Percentiles rank a stretch among this genome's conserved stretches.
phyloP scores from a whole-genome alignment of 2,329 filamentous ascomycete species.

The Aspergillus sp. region DNA sequence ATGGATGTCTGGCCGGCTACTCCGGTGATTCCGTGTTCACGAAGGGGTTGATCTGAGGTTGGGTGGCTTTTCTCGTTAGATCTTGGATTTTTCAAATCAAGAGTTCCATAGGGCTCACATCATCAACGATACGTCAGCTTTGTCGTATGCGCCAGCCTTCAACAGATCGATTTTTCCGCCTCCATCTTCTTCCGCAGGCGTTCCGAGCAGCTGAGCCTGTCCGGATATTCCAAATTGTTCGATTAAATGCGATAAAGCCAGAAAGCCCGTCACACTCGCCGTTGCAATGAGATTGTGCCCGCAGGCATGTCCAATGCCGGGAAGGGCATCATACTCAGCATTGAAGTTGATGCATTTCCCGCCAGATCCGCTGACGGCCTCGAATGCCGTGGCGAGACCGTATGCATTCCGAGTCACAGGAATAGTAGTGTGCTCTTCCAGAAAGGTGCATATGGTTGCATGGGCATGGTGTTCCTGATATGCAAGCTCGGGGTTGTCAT shows the following conservation, averaged over 20 bases:
- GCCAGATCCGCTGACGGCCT: not conserved
- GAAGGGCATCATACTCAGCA: slow-evolving; percentile 24
- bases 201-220: slow-evolving; percentile 14
- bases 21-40: not conserved
- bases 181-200: slow-evolving; percentile 18
- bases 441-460: slow-evolving; percentile 14
- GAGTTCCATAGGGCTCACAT: not conserved
- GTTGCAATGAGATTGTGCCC: slow-evolving; percentile 26
- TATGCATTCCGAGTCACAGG: slow-evolving; percentile 15
- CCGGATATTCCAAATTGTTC: slow-evolving; percentile 4
- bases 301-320: slow-evolving; percentile 22
- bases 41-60: not conserved
- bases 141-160: slow-evolving; percentile 13
- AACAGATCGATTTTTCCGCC: slow-evolving; percentile 20
- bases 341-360: slow-evolving; percentile 18
- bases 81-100: not conserved
- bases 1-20: not conserved
- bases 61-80: not conserved
- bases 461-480: slow-evolving; percentile 20
- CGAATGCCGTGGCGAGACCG: slow-evolving; percentile 4
- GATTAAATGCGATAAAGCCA: slow-evolving; percentile 9
- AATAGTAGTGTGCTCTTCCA: slow-evolving; percentile 12
- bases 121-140: slow-evolving; percentile 13
- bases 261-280: slow-evolving; percentile 13
- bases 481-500: slow-evolving; percentile 19